Conservation (phyloP, 257 asterid genomes). For the Fraxinus americana region DNA sequence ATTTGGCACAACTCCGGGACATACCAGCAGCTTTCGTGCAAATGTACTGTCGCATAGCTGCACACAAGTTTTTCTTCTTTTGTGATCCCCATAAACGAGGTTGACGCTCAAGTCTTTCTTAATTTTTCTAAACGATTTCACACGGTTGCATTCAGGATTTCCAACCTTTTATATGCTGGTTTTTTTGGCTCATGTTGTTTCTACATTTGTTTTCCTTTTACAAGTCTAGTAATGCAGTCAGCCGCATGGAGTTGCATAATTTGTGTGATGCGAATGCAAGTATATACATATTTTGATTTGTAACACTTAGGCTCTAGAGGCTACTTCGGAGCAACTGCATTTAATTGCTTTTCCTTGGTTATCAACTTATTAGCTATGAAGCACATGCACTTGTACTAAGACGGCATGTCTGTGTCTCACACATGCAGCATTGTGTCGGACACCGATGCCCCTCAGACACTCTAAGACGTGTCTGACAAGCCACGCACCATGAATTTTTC, state of each 20-base stretch:
- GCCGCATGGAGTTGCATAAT: neutral
- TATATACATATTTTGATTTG: neutral
- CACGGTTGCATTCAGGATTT: neutral
- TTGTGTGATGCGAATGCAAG: neutral
- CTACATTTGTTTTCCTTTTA: neutral
- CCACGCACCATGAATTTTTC: too few species aligned
- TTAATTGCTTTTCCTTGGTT: neutral
- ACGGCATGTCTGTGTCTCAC: too few species aligned
- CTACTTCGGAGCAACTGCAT: neutral
- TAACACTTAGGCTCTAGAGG: too few species aligned
- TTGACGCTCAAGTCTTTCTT: slow-evolving; percentile 25
- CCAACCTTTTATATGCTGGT: neutral
- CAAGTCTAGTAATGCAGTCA: neutral
- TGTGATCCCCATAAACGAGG: slow-evolving; percentile 99
- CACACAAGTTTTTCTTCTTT: slow-evolving; percentile 98
- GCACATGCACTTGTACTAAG: too few species aligned
- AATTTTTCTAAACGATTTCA: neutral
- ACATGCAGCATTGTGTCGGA: too few species aligned
- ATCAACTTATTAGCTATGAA: too few species aligned
- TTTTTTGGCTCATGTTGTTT: neutral
- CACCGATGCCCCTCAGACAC: too few species aligned
- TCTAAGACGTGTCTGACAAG: too few species aligned
- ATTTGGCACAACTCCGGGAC: slow-evolving; percentile 91
- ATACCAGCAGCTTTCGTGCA: slow-evolving; percentile 95
- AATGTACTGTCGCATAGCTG: slow-evolving; percentile 99